Base-by-base conservation (phyloP, 1,284 basidiomycete genomes). In the Earliella scabrosa region DNA sequence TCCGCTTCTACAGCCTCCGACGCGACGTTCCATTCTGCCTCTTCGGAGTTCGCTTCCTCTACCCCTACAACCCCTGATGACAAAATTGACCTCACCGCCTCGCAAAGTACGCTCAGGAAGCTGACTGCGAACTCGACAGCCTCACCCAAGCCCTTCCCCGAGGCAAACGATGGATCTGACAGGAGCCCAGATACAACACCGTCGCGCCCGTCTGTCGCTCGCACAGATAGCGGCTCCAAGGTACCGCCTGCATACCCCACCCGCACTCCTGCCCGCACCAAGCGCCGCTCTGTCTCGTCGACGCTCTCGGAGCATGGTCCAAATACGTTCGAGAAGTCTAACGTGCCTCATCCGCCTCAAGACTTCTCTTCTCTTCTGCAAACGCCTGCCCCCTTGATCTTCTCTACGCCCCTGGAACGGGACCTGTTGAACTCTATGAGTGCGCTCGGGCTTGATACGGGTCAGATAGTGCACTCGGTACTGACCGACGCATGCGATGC, bases 401-500 rank as follows among this genome's bases (percentile, higher is more conserved):
- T 98, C 73, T 89, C 93, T 0, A 94, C 93, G 0, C 78, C 87
- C 0, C 75, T 88, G 0, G 97, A 98, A 69, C 84, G 93, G 49
- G 82, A 89, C 16, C 76, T 99, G 10, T 75, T 98, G 16, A 91
- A 91, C 56, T 81, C 78, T 3, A 77, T 99, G 50, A 88, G 87
- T 57, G 70, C 75, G 18, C 76, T 98, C 7, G 97, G 97, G 0
- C 86, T 98, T 60, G 97, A 99, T 69, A 92, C 92, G 0, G 94
- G 93, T 10, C 97, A 99, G 73, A 91, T 98, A 54, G 88, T 92
- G 20, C 96, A 99, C 71, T 95, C 91, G 1, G 95, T 98, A 7
- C 80, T 92, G 43, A 90, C 83, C 24, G 86, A 98, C 72, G 97
- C 97, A 0, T 99, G 97, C 68, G 97, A 99, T 72, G 82, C 92